These are phyloP conservation scores for Astrocystis sublimbata DNA, from an alignment of 495 filamentous ascomycete species.

Conservation along the genomic window DNA sequence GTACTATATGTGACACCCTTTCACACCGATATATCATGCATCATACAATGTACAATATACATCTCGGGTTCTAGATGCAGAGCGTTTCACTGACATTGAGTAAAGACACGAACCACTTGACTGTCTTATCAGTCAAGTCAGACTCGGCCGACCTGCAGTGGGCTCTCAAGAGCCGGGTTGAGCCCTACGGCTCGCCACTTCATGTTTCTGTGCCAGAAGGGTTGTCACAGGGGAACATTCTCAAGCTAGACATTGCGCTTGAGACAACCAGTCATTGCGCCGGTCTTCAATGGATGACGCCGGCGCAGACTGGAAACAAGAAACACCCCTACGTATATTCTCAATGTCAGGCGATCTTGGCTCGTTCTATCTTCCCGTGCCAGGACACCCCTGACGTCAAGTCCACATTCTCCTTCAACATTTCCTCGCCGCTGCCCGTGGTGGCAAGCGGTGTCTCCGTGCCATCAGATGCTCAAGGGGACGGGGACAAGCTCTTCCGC, in stretches of 20 bases:
- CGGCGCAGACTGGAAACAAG: constrained; percentile 87
- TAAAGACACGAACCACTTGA: constrained; percentile 71
- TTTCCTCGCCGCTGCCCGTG: constrained; percentile 82
- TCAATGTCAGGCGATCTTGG: constrained; percentile 96
- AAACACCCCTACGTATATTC: constrained; percentile 97
- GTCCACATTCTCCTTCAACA: constrained; percentile 82
- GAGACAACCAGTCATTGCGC: constrained; percentile 84
- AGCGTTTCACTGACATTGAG: not conserved
- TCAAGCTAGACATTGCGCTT: constrained; percentile 61
- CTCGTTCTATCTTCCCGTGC: constrained; percentile 88
- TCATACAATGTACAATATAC: not conserved
- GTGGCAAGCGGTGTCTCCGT: constrained; percentile 82
- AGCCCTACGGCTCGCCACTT: constrained; percentile 79
- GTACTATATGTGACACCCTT: not conserved
- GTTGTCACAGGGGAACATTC: constrained; percentile 58
- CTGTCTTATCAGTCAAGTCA: constrained; percentile 66
- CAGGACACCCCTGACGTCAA: constrained; percentile 98
- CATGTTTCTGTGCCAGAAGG: constrained; percentile 67
- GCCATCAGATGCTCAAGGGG: constrained; percentile 48
- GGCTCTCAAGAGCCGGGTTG: constrained; percentile 65
- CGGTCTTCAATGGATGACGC: constrained; percentile 89
- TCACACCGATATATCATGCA: not conserved
- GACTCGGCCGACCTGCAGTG: constrained; percentile 59
- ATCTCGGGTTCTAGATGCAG: not conserved
- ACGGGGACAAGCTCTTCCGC: constrained; percentile 64